A percentile compares a stretch with the other conserved stretches of the same genome.
Evolutionary conservation across 2,329 filamentous ascomycete genomes (phyloP).

Genomic region (Aspergillus ochraceus): DNA sequence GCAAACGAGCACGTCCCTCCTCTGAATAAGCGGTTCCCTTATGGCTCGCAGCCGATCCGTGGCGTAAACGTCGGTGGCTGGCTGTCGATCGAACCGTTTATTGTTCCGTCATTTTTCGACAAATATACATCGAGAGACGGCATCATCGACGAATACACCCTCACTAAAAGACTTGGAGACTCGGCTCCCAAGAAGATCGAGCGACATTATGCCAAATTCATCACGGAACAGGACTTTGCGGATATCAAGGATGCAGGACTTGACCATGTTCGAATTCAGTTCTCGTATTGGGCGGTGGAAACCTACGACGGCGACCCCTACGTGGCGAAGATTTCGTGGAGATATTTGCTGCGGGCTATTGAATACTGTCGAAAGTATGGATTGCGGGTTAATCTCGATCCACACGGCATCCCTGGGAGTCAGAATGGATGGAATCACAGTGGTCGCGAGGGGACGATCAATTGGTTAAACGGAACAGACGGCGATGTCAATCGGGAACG

Average conservation of each 20-base stretch:
- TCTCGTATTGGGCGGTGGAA: constrained; percentile 89
- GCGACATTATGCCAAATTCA: constrained; percentile 85
- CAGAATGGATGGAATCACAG: constrained; percentile 99
- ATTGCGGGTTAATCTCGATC: constrained; percentile 85
- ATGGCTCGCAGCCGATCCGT: constrained; percentile 74
- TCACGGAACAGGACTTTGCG: constrained; percentile 78
- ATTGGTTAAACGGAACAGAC: constrained; percentile 89
- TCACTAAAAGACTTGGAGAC: constrained; percentile 69
- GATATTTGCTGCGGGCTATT: constrained; percentile 87
- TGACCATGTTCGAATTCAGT: constrained; percentile 95
- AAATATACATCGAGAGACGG: constrained; percentile 60
- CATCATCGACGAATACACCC: constrained; percentile 85
- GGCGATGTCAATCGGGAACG: constrained; percentile 76
- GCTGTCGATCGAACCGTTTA: constrained; percentile 92
- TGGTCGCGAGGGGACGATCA: constrained; percentile 74
- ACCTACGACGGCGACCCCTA: constrained; percentile 87
- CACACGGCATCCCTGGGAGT: constrained; percentile 87
- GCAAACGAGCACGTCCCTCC: constrained; percentile 80
- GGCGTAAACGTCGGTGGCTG: constrained; percentile 94
- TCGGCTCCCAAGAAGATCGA: constrained; percentile 71
- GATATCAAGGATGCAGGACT: constrained; percentile 85
- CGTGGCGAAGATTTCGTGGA: constrained; percentile 81
- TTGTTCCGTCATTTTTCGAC: constrained; percentile 86
- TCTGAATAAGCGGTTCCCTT: constrained; percentile 75
- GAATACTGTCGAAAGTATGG: constrained; percentile 94